Conservation (phyloP, 2,329 filamentous ascomycete species). For the Fusarium sp. region DNA sequence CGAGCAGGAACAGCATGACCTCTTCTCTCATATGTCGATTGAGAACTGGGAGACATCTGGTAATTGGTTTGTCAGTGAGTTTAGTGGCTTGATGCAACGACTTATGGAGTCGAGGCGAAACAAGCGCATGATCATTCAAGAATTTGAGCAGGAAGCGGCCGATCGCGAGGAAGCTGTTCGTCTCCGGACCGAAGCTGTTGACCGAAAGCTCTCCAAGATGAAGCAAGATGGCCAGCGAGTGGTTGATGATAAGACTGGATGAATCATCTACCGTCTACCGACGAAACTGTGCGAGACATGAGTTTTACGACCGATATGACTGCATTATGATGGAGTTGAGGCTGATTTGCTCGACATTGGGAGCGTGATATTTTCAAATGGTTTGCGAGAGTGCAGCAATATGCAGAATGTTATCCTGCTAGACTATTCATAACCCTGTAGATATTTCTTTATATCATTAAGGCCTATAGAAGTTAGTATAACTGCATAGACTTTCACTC, state of each 20-base stretch:
- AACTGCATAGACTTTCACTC: not conserved
- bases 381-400: constrained; percentile 26
- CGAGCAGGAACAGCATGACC: constrained; percentile 59
- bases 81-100: constrained; percentile 60
- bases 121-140: constrained; percentile 61
- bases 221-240: constrained; percentile 67
- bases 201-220: constrained; percentile 64
- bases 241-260: constrained; percentile 57
- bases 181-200: constrained; percentile 64
- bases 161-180: constrained; percentile 65
- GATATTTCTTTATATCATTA: not conserved
- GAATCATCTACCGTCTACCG: constrained; percentile 5
- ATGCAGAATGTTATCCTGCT: not conserved
- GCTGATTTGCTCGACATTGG: constrained; percentile 33
- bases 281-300: constrained; percentile 10
- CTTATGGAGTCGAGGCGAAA: constrained; percentile 60
- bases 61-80: constrained; percentile 69
- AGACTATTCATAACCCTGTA: not conserved
- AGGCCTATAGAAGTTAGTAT: not conserved
- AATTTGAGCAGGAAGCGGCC: constrained; percentile 67
- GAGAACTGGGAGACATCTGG: constrained; percentile 69
- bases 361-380: constrained; percentile 24
- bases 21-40: constrained; percentile 65
- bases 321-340: constrained; percentile 44
- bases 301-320: constrained; percentile 42